Percentiles rank a stretch among this genome's conserved stretches.
phyloP scores from a whole-genome alignment of 305 asterid species.

The Fraxinus xanthoxyloides region DNA sequence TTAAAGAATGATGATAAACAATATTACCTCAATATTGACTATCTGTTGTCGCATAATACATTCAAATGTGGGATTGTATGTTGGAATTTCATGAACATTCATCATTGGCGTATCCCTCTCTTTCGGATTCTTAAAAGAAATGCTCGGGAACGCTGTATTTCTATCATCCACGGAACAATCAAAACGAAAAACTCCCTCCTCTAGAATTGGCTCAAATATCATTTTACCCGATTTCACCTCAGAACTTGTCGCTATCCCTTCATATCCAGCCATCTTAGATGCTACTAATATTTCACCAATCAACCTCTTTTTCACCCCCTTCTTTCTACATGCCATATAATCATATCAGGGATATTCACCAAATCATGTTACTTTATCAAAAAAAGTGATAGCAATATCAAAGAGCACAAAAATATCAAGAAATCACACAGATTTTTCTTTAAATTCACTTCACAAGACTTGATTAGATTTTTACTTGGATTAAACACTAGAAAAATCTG shows the following conservation, averaged over 20 bases:
- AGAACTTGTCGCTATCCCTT: conserved; percentile 29
- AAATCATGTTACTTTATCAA: conserved; percentile 15
- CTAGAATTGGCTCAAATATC: conserved; percentile 82
- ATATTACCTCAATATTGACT: conserved; percentile 64
- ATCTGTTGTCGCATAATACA: conserved; percentile 61
- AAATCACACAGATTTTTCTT: neutral
- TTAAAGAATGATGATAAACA: conserved; percentile 4
- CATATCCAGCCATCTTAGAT: conserved; percentile 60
- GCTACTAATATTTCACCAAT: conserved; percentile 28
- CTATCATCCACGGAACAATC: conserved; percentile 82
- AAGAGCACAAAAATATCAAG: conserved; percentile 1
- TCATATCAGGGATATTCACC: conserved; percentile 22
- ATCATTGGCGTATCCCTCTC: conserved; percentile 69
- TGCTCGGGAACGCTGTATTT: conserved; percentile 74
- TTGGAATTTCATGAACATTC: conserved; percentile 43
- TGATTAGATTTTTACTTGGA: neutral
- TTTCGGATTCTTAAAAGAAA: conserved; percentile 60
- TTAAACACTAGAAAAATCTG: neutral
- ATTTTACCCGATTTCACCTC: conserved; percentile 55
- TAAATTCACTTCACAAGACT: neutral
- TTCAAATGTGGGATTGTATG: conserved; percentile 66
- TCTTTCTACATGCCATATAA: conserved; percentile 33
- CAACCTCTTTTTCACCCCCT: conserved; percentile 29
- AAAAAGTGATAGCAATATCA: neutral
- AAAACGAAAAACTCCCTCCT: conserved; percentile 87